phyloP scores from a whole-genome alignment of 352 stramenopile species.

The Globisporangium lucens region DNA sequence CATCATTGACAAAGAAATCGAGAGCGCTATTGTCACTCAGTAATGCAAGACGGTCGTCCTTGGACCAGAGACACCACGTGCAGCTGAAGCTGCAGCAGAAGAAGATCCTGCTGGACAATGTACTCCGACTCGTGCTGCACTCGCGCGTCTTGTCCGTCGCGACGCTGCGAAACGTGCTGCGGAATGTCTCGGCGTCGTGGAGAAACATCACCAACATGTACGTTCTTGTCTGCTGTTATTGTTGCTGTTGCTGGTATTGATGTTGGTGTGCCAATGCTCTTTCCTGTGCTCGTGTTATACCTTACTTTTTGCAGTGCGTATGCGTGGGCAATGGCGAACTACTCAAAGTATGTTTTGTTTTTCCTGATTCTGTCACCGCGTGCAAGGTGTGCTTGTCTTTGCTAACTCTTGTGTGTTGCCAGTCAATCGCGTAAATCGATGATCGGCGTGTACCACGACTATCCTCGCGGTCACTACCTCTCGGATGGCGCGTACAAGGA shows the following conservation, averaged over 20 bases:
- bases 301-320: conserved; percentile 29
- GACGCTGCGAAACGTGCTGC: conserved; percentile 29
- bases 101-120: conserved; percentile 28
- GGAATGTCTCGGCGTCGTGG: conserved; percentile 47
- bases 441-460: conserved; percentile 40
- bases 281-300: not conserved
- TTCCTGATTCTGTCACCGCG: not conserved
- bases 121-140: conserved; percentile 41
- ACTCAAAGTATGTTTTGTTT: conserved; percentile 34
- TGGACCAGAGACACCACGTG: conserved; percentile 1
- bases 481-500: conserved; percentile 86
- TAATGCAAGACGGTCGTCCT: not conserved
- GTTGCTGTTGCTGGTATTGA: not conserved
- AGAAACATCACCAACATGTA: conserved; percentile 41
- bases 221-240: conserved; percentile 7
- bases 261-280: not conserved
- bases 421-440: conserved; percentile 29
- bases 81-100: conserved; percentile 20
- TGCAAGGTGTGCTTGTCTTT: not conserved
- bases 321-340: conserved; percentile 52
- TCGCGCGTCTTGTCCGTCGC: conserved; percentile 36
- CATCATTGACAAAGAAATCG: not conserved
- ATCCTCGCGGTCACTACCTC: conserved; percentile 74
- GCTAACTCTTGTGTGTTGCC: not conserved
- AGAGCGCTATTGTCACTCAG: not conserved